Conservation (phyloP, 2,329 filamentous ascomycete genomes). For the Colletotrichum sp. region DNA sequence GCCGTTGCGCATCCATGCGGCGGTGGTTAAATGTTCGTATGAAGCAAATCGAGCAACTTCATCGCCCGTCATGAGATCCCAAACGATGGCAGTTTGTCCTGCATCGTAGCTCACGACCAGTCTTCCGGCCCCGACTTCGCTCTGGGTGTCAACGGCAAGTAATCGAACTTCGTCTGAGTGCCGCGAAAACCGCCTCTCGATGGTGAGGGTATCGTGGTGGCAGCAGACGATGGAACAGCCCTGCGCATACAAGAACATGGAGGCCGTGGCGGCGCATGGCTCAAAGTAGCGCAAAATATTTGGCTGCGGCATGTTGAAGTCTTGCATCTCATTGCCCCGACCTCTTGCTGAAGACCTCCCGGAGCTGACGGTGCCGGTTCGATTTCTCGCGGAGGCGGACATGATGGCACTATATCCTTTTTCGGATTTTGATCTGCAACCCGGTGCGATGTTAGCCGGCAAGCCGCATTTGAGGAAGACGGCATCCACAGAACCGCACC, state of each 20-base stretch:
- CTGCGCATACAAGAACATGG: conserved; percentile 88
- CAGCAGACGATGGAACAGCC: conserved; percentile 83
- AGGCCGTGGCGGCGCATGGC: conserved; percentile 88
- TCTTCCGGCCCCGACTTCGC: conserved; percentile 82
- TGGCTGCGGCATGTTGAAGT: conserved; percentile 58
- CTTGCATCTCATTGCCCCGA: conserved; percentile 49
- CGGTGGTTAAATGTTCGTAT: conserved; percentile 84
- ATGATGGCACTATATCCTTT: conserved; percentile 53
- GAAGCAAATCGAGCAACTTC: conserved; percentile 92
- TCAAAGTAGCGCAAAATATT: conserved; percentile 69
- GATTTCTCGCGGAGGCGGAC: conserved; percentile 64
- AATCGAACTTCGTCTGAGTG: conserved; percentile 85
- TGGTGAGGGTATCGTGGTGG: conserved; percentile 89
- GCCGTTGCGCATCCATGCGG: conserved; percentile 95
- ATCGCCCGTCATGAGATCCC: conserved; percentile 92
- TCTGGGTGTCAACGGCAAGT: conserved; percentile 89
- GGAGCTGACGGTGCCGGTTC: conserved; percentile 64
- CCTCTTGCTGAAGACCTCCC: conserved; percentile 56
- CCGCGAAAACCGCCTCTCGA: conserved; percentile 84
- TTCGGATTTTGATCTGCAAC: conserved; percentile 26
- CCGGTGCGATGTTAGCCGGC: conserved; percentile 29
- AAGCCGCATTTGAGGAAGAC: conserved; percentile 23
- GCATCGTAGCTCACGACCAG: conserved; percentile 93
- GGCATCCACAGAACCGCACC: conserved; percentile 24
- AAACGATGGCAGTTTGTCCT: conserved; percentile 91